Percentiles rank a stretch among this genome's conserved stretches.
Conservation (phyloP, 2,329 filamentous ascomycete genomes). For the Trichoderma harzianum region DNA sequence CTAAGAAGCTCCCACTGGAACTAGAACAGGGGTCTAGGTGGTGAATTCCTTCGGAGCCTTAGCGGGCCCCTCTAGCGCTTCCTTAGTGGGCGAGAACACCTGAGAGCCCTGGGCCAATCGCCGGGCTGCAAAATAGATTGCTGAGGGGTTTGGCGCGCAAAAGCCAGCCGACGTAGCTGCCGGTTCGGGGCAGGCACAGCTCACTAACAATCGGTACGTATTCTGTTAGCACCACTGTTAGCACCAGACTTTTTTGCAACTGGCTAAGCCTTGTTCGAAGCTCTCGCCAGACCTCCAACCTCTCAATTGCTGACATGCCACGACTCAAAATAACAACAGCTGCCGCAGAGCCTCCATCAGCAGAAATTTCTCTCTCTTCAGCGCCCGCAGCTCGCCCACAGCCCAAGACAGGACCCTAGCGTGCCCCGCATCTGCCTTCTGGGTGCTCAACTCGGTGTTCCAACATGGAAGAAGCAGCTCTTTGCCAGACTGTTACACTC, state of each 20-base stretch:
- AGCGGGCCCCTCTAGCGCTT: background rate
- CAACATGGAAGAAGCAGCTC: background rate
- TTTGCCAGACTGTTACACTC: background rate
- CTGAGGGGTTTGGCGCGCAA: slow-evolving; percentile 3
- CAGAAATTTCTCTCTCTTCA: background rate
- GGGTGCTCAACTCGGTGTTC: background rate
- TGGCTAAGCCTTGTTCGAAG: slow-evolving; percentile 10
- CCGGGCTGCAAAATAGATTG: slow-evolving; percentile 8
- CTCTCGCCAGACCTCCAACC: slow-evolving; percentile 1
- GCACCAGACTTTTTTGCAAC: too few relatives aligned
- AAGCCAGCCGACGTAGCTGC: background rate
- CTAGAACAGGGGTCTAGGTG: background rate
- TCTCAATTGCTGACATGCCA: background rate
- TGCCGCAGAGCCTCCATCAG: background rate
- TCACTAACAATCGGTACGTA: background rate
- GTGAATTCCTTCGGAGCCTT: background rate
- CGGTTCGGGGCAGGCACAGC: background rate
- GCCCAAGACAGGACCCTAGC: background rate
- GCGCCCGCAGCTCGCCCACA: slow-evolving; percentile 5
- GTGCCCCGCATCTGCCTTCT: background rate
- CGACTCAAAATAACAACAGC: background rate
- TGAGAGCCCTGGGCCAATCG: slow-evolving; percentile 5
- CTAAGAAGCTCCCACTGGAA: background rate
- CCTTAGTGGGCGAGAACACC: background rate
- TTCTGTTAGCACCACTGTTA: background rate